phyloP scores from a whole-genome alignment of 1,284 basidiomycete species.

The Pseudozyma pruni region DNA sequence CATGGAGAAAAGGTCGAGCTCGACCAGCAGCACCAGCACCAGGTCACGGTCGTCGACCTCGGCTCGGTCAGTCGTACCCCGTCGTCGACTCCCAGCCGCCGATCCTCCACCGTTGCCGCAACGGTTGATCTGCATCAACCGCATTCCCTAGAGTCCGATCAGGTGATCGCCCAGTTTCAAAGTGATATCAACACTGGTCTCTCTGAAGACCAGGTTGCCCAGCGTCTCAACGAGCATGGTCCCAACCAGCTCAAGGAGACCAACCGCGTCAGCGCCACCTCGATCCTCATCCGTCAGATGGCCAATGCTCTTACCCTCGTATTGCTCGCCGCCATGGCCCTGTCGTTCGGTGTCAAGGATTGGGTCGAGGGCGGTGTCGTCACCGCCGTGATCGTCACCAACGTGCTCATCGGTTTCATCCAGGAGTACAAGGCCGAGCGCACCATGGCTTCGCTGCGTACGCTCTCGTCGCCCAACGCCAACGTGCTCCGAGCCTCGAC shows the following conservation, averaged over 20 bases:
- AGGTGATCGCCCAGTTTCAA: slow-evolving; percentile 42
- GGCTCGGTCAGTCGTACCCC: slow-evolving; percentile 19
- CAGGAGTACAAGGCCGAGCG: slow-evolving; percentile 63
- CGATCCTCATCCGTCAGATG: slow-evolving; percentile 61
- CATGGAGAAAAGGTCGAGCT: slow-evolving; percentile 31
- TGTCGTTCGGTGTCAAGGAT: slow-evolving; percentile 73
- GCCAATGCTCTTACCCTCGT: slow-evolving; percentile 62
- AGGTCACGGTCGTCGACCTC: slow-evolving; percentile 33
- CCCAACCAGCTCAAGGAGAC: slow-evolving; percentile 56
- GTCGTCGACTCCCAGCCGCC: slow-evolving; percentile 32
- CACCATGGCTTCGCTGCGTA: slow-evolving; percentile 61
- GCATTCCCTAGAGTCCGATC: slow-evolving; percentile 53
- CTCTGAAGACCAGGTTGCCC: slow-evolving; percentile 34
- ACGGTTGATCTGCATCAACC: slow-evolving; percentile 59
- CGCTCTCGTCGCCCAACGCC: slow-evolving; percentile 58
- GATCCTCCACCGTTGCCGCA: slow-evolving; percentile 52
- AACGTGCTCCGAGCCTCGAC: slow-evolving; percentile 46
- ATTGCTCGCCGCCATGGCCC: slow-evolving; percentile 73
- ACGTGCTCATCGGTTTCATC: slow-evolving; percentile 60
- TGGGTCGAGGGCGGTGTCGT: slow-evolving; percentile 77
- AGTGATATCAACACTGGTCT: slow-evolving; percentile 50
- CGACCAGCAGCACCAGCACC: slow-evolving; percentile 35
- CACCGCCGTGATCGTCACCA: slow-evolving; percentile 71
- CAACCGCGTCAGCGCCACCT: slow-evolving; percentile 51
- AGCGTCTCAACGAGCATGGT: slow-evolving; percentile 40